A percentile compares a stretch with the other conserved stretches of the same genome.
These are phyloP conservation scores for Fusarium sp. DNA, from an alignment of 2,329 filamentous ascomycete genomes.

Conservation along the genomic window DNA sequence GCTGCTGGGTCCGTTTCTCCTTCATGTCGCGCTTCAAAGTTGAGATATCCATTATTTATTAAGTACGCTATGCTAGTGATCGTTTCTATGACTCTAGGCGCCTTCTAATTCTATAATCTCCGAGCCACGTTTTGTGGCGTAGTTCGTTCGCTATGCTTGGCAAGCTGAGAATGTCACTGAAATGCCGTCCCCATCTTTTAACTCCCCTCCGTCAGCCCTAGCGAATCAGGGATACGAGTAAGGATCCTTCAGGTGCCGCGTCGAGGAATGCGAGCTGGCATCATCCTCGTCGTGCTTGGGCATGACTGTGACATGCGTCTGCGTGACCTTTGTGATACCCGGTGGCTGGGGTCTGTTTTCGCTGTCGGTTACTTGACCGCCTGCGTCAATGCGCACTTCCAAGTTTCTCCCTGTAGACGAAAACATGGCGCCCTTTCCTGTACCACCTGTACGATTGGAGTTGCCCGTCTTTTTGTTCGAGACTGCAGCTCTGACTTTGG, in stretches of 20 bases:
- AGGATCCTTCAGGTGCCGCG: slow-evolving; percentile 30
- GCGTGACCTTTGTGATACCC: slow-evolving; percentile 42
- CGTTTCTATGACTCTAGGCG: neutral
- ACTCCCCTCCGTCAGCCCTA: neutral
- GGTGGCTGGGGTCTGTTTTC: slow-evolving; percentile 1
- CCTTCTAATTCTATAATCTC: neutral
- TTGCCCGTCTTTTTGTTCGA: neutral
- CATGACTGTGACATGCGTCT: slow-evolving; percentile 38
- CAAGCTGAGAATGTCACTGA: neutral
- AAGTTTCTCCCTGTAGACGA: slow-evolving; percentile 21
- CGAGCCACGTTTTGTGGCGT: neutral
- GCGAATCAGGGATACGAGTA: slow-evolving; percentile 9
- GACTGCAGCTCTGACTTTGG: slow-evolving; percentile 12
- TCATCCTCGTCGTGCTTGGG: slow-evolving; percentile 34
- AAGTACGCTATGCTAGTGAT: neutral
- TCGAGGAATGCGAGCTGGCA: slow-evolving; percentile 40
- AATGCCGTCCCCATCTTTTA: neutral
- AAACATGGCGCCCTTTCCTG: slow-evolving; percentile 4
- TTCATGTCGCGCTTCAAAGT: neutral
- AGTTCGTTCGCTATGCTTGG: neutral
- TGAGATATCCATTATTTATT: slow-evolving; percentile 6
- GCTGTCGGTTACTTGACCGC: neutral
- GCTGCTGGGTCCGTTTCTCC: too few relatives aligned
- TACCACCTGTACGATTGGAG: slow-evolving; percentile 8
- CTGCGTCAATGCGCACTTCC: slow-evolving; percentile 26